A percentile compares a stretch with the other conserved stretches of the same genome.
phyloP scores from a whole-genome alignment of 345 rosid genomes.

The Turritis glabra region DNA sequence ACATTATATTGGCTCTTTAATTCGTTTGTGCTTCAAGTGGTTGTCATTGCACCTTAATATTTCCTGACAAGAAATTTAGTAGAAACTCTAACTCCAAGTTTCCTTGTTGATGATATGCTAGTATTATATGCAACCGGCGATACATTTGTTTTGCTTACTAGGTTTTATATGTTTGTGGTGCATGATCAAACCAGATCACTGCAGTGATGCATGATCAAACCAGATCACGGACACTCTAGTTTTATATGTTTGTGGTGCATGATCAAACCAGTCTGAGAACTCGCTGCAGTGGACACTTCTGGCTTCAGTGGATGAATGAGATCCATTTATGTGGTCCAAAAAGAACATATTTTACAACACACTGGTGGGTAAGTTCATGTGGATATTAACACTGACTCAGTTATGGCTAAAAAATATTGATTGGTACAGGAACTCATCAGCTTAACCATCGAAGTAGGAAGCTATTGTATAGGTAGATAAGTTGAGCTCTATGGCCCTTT shows the following conservation, averaged over 20 bases:
- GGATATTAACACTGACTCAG: conserved; percentile 10
- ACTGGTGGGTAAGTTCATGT: background rate
- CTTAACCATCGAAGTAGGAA: no score
- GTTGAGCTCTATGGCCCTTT: conserved; percentile 18
- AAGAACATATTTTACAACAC: conserved; percentile 1
- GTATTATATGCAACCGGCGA: background rate
- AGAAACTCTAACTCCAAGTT: background rate
- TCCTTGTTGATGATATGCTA: conserved; percentile 1
- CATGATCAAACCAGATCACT: conserved; percentile 15
- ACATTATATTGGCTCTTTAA: background rate
- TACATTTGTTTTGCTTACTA: conserved; percentile 13
- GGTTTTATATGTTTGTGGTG: background rate
- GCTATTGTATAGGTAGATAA: background rate
- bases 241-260: background rate
- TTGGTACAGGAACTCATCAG: no score
- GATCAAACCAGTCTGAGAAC: conserved; percentile 18
- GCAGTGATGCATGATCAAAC: conserved; percentile 4
- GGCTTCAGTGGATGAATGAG: conserved; percentile 22
- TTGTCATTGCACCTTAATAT: conserved; percentile 6
- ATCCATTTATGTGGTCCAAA: conserved; percentile 9
- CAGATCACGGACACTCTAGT: no score
- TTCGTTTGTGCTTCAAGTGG: background rate
- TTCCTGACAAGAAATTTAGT: conserved; percentile 1
- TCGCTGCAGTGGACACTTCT: conserved; percentile 14
- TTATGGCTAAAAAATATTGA: no score